Evolutionary conservation across 805 yeast genomes (phyloP).

Genomic region (Kregervanrija delftensis): DNA sequence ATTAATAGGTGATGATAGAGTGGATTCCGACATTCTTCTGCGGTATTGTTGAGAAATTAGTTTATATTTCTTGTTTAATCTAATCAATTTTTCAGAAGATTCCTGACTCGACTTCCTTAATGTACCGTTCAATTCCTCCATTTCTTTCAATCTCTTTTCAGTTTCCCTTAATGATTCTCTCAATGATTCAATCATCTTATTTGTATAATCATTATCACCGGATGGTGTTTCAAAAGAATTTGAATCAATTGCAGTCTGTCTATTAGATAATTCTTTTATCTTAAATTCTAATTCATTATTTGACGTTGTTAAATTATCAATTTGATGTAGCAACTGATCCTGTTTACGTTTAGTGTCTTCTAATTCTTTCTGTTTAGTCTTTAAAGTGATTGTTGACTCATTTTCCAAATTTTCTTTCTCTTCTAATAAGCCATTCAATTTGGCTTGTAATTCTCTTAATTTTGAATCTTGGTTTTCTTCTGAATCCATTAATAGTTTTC

Average conservation of each 20-base stretch:
- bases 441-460: slow-evolving; percentile 48
- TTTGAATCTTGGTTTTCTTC: slow-evolving; percentile 51
- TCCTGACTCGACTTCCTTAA: slow-evolving; percentile 62
- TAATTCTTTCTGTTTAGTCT: slow-evolving; percentile 56
- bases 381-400: slow-evolving; percentile 39
- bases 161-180: slow-evolving; percentile 46
- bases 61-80: slow-evolving; percentile 66
- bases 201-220: slow-evolving; percentile 6
- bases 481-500: slow-evolving; percentile 60
- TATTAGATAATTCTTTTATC: neutral
- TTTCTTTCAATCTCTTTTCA: slow-evolving; percentile 46
- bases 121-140: slow-evolving; percentile 45
- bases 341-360: slow-evolving; percentile 52
- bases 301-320: slow-evolving; percentile 8
- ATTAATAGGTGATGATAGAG: slow-evolving; percentile 14
- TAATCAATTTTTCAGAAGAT: slow-evolving; percentile 55
- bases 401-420: slow-evolving; percentile 58
- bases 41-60: slow-evolving; percentile 52
- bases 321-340: slow-evolving; percentile 23
- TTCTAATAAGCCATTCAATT: slow-evolving; percentile 44
- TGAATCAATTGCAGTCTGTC: neutral
- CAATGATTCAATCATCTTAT: slow-evolving; percentile 32
- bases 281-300: slow-evolving; percentile 7
- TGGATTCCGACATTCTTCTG: slow-evolving; percentile 17
- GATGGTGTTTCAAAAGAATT: neutral